Percentiles rank a stretch among this genome's conserved stretches.
phyloP scores from a whole-genome alignment of 129 eudicot species.

The Chrysanthemum seticuspe region DNA sequence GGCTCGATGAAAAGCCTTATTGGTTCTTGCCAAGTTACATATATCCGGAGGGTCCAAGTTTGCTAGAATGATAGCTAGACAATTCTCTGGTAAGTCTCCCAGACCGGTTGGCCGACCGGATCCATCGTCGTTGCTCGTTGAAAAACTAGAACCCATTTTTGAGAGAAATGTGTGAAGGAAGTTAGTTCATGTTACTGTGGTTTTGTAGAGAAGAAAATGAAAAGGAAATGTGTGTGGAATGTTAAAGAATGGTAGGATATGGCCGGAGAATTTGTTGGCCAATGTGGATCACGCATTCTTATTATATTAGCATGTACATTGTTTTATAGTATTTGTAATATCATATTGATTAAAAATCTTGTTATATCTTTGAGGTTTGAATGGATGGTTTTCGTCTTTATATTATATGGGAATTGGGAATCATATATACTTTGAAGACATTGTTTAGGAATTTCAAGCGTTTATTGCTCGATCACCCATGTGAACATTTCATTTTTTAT shows the following conservation, averaged over 20 bases:
- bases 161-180: background rate
- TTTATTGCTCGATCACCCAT: too few species aligned
- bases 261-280: slow-evolving; percentile 32
- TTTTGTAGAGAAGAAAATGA: slow-evolving; percentile 12
- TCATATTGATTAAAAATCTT: too few species aligned
- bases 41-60: slow-evolving; percentile 59
- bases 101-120: slow-evolving; percentile 28
- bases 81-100: slow-evolving; percentile 70
- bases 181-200: slow-evolving; percentile 6
- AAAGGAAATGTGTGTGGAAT: slow-evolving; percentile 25
- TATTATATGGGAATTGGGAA: too few species aligned
- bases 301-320: slow-evolving; percentile 22
- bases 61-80: slow-evolving; percentile 55
- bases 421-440: too few species aligned
- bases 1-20: slow-evolving; percentile 46
- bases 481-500: too few species aligned
- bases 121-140: slow-evolving; percentile 12
- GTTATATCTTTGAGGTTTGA: too few species aligned
- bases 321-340: too few species aligned
- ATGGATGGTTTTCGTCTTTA: too few species aligned
- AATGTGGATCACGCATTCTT: slow-evolving; percentile 42
- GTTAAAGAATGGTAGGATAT: slow-evolving; percentile 21
- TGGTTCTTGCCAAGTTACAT: slow-evolving; percentile 47
- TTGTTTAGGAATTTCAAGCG: too few species aligned
- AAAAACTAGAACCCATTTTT: slow-evolving; percentile 53